phyloP scores from a whole-genome alignment of 2,329 filamentous ascomycete genomes.

The Parafenestella ontariensis region DNA sequence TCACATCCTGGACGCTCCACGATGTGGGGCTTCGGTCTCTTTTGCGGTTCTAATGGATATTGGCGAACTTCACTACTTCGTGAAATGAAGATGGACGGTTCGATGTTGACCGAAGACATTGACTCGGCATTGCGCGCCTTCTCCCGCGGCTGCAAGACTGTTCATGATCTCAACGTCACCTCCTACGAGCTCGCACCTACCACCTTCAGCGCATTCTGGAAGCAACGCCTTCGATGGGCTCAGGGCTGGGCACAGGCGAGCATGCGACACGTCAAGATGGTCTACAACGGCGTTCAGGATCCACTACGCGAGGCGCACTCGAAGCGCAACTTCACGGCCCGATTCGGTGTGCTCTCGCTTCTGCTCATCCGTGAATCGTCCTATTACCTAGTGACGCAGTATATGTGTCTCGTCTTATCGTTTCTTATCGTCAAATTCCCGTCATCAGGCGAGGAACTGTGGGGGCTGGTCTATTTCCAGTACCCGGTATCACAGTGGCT shows the following conservation, averaged over 20 bases:
- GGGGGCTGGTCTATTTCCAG: constrained; percentile 56
- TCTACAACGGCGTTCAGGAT: constrained; percentile 51
- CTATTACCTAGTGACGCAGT: constrained; percentile 59
- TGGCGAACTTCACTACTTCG: constrained; percentile 55
- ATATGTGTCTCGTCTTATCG: constrained; percentile 55
- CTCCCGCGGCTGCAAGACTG: constrained; percentile 52
- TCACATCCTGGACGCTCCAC: constrained; percentile 57
- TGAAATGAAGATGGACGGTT: constrained; percentile 58
- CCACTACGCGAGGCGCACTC: constrained; percentile 31
- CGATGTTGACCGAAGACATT: constrained; percentile 60
- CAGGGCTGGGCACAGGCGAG: constrained; percentile 61
- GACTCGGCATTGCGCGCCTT: constrained; percentile 58
- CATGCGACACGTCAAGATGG: constrained; percentile 51
- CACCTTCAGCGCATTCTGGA: constrained; percentile 55
- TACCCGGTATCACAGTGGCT: constrained; percentile 59
- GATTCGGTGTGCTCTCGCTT: constrained; percentile 56
- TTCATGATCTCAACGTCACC: constrained; percentile 58
- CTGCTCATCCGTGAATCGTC: constrained; percentile 56
- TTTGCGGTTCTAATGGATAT: constrained; percentile 59
- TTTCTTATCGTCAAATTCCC: constrained; percentile 57
- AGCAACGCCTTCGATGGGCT: constrained; percentile 59
- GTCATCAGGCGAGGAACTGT: constrained; percentile 45
- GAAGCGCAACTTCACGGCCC: constrained; percentile 46
- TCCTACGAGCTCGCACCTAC: constrained; percentile 59
- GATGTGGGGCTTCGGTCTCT: constrained; percentile 58